Evolutionary conservation across 2,329 filamentous ascomycete genomes (phyloP), one percentile per base, ranked within the genome.

Genomic region (Trichoderma endophyticum): DNA sequence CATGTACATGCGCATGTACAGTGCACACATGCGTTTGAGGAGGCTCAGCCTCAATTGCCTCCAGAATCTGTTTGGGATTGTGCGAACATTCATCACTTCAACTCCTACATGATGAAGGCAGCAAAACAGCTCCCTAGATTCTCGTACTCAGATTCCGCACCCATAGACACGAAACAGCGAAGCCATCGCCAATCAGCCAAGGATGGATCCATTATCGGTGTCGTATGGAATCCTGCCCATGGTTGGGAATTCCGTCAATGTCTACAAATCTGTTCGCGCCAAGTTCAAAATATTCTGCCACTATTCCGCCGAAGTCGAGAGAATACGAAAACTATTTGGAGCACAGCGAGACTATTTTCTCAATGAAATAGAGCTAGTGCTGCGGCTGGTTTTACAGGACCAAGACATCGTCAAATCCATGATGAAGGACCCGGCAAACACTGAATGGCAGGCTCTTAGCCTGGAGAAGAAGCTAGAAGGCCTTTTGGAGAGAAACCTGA

Each of bases 231-330:
- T 67, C 15, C 11, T 67, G 32, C 64, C 64, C 9, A 36, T 43
- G 34, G 11, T 67, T n/a, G 48, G 64, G 1, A 59, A 57, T 1
- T 15, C 64, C 12, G n/a, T 67, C 18, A 15, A n/a, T 2, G 32
- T 59, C 3, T 67, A 67, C 64, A 67, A 67, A 15, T 21, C 15
- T 18, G 51, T 30, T 21, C 51, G 64, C 32, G 54, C 34, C 6
- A 67, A 67, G n/a, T 43, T 67, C 24, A 67, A 59, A 18, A 18
- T 67, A 3, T 67, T 67, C 5, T 39, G 64, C 26, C 64, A 67
- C 12, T 67, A 67, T 15, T 67, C 64, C 3, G 24, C 64, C 24
- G 64, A 67, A 59, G 34, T 67, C 12, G 64, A 57, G 26, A 59
- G 64, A 21, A 67, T 67, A 59, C 51, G 24, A 11, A 67, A 59